Percentiles rank a stretch among this genome's conserved stretches.
These are phyloP conservation scores for Cercophora newfieldiana DNA, from an alignment of 495 filamentous ascomycete species.

Conservation along the genomic window DNA sequence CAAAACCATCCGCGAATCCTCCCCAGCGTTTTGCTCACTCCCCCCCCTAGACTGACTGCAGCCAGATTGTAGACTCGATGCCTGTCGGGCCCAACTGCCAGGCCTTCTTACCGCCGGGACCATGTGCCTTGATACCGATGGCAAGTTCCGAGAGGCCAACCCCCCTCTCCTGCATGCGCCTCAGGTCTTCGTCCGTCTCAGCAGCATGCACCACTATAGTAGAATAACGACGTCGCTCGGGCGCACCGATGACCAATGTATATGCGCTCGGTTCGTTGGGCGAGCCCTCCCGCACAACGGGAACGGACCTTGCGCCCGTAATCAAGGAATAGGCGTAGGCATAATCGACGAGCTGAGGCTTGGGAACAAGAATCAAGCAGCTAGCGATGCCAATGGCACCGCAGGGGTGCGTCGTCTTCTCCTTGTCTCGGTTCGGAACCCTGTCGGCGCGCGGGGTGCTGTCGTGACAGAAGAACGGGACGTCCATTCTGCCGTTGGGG, in stretches of 20 bases:
- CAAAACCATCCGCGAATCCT: too few species aligned
- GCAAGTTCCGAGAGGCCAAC: constrained; percentile 6
- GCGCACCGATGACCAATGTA: neutral
- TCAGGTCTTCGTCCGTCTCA: neutral
- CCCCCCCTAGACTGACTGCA: neutral
- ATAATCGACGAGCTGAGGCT: constrained; percentile 1
- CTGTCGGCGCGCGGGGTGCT: constrained; percentile 6
- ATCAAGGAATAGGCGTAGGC: neutral
- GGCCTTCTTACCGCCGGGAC: neutral
- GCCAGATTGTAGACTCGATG: constrained; percentile 10
- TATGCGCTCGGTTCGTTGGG: too few species aligned
- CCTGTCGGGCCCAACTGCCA: neutral
- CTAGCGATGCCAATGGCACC: constrained; percentile 1
- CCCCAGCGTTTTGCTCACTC: neutral
- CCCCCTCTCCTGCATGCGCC: constrained; percentile 6
- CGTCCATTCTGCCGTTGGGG: constrained; percentile 7
- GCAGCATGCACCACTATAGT: constrained; percentile 2
- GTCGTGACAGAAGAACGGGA: constrained; percentile 7
- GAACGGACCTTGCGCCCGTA: too few species aligned
- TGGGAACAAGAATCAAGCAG: constrained; percentile 3
- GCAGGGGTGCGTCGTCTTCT: constrained; percentile 9
- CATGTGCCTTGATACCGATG: constrained; percentile 3
- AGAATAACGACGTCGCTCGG: neutral
- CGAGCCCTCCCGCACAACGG: too few species aligned
- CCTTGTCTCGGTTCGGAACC: constrained; percentile 1